Conservation (phyloP, 1,284 basidiomycete genomes). For the Microbotryum intermedium region DNA sequence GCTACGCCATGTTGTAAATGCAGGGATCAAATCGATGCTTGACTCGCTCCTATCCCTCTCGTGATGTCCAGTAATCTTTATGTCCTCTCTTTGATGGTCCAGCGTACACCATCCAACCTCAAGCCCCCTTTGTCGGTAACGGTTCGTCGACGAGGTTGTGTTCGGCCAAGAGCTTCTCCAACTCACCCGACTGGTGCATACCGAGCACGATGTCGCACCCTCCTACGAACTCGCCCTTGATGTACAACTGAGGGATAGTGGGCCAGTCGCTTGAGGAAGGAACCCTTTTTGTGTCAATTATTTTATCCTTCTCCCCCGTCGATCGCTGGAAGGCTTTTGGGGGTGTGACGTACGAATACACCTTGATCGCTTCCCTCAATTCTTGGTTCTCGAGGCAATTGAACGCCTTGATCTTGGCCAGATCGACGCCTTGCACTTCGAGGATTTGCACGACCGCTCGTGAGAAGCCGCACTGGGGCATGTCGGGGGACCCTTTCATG, state of each 20-base stretch:
- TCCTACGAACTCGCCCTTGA: constrained; percentile 90
- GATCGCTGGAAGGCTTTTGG: not conserved
- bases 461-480: constrained; percentile 78
- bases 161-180: constrained; percentile 72
- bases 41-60: not conserved
- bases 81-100: not conserved
- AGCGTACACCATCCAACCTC: not conserved
- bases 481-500: constrained; percentile 79
- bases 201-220: constrained; percentile 90
- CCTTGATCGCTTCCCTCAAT: constrained; percentile 76
- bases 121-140: not conserved
- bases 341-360: constrained; percentile 66
- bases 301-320: not conserved
- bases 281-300: no score
- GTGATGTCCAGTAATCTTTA: no score
- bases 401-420: constrained; percentile 62
- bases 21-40: not conserved
- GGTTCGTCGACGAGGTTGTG: constrained; percentile 52
- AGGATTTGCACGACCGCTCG: constrained; percentile 86
- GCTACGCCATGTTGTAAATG: not conserved
- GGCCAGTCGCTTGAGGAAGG: constrained; percentile 80
- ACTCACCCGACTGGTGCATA: constrained; percentile 94
- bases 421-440: constrained; percentile 73
- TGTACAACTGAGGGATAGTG: constrained; percentile 90
- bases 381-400: constrained; percentile 84